Conservation (phyloP, 1,139 yeast genomes). For the Candida neerlandica region DNA sequence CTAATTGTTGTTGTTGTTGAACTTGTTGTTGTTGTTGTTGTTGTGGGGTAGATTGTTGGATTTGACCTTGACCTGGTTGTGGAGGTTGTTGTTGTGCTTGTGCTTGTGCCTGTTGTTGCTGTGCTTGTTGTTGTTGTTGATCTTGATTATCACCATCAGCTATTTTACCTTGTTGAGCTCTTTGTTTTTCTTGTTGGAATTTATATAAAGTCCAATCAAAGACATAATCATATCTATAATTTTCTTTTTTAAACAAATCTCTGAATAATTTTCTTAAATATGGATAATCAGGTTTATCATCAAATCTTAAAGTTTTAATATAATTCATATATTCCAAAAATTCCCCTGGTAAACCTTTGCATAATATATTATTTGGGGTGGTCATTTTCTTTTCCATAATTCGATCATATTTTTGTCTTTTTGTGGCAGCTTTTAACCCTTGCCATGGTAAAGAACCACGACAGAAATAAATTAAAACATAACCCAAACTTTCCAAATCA, state of each 20-base stretch:
- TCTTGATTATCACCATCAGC: constrained; percentile 31
- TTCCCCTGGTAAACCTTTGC: constrained; percentile 90
- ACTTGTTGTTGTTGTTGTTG: constrained; percentile 14
- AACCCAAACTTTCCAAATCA: constrained; percentile 93
- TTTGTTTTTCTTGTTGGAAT: constrained; percentile 67
- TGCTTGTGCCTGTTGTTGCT: constrained; percentile 17
- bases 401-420: constrained; percentile 94
- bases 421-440: constrained; percentile 95
- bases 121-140: constrained; percentile 18
- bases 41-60: constrained; percentile 5
- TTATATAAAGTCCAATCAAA: constrained; percentile 97
- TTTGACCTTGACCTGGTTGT: constrained; percentile 9
- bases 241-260: constrained; percentile 85
- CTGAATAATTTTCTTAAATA: constrained; percentile 88
- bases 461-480: constrained; percentile 91
- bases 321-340: constrained; percentile 87
- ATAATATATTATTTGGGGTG: constrained; percentile 84
- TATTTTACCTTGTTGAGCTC: constrained; percentile 47
- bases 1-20: constrained; percentile 20
- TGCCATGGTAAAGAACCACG: constrained; percentile 99
- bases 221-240: constrained; percentile 89
- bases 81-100: constrained; percentile 17
- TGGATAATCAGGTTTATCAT: constrained; percentile 94
- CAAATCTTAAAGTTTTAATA: constrained; percentile 88
- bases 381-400: constrained; percentile 97